These are phyloP conservation scores for Phaeosphaeria sp. DNA, from an alignment of 2,329 filamentous ascomycete genomes.

Conservation along the genomic window DNA sequence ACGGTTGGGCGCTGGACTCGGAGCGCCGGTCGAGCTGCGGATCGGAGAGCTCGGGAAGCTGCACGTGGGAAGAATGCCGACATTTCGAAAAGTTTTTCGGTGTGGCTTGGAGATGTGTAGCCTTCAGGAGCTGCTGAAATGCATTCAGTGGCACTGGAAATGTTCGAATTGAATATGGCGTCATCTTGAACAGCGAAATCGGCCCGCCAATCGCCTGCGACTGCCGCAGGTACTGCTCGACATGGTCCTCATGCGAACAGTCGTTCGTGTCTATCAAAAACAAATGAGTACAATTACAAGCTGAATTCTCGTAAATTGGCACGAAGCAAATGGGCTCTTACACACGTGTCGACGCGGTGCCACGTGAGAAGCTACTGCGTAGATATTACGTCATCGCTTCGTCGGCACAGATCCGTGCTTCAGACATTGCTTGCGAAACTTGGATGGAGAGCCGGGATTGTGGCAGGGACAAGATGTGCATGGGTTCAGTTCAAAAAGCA, in stretches of 20 bases:
- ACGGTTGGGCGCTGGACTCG: constrained; percentile 30
- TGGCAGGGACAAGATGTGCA: constrained; percentile 14
- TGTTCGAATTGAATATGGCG: constrained; percentile 16
- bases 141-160: background rate
- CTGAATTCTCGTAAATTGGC: background rate
- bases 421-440: constrained; percentile 12
- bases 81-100: constrained; percentile 26
- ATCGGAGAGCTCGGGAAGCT: constrained; percentile 43
- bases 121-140: background rate
- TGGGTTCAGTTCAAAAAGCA: constrained; percentile 5
- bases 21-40: constrained; percentile 32
- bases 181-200: constrained; percentile 10
- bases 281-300: background rate
- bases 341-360: background rate
- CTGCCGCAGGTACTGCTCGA: background rate
- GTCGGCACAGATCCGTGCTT: constrained; percentile 6
- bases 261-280: background rate
- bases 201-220: constrained; percentile 12
- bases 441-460: constrained; percentile 19
- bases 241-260: background rate
- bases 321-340: background rate
- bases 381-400: constrained; percentile 5
- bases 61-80: constrained; percentile 43
- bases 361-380: background rate
- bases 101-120: background rate